Evolutionary conservation across 352 stramenopile genomes (phyloP).

Genomic region (Phytophthora sojae): DNA sequence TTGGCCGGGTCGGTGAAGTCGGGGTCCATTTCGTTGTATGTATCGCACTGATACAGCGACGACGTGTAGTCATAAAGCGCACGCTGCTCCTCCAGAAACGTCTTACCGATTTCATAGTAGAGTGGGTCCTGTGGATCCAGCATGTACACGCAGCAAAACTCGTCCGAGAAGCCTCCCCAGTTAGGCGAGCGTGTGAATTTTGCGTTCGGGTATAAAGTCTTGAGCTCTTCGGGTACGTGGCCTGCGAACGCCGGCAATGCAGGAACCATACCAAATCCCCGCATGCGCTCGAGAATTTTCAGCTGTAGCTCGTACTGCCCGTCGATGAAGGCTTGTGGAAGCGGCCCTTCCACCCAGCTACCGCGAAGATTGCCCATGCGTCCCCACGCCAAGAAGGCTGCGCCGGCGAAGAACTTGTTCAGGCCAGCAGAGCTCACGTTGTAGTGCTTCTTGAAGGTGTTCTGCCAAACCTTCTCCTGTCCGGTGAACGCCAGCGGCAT

Average conservation of each 20-base stretch:
- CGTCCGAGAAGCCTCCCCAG: slow-evolving; percentile 81
- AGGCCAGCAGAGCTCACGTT: slow-evolving; percentile 80
- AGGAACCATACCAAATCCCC: slow-evolving; percentile 90
- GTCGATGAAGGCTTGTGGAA: slow-evolving; percentile 88
- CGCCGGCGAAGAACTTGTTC: slow-evolving; percentile 90
- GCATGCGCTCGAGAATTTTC: slow-evolving; percentile 85
- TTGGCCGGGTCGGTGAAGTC: slow-evolving; percentile 59
- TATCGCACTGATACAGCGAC: slow-evolving; percentile 83
- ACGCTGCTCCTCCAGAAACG: slow-evolving; percentile 78
- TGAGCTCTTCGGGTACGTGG: slow-evolving; percentile 88
- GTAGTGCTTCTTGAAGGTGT: slow-evolving; percentile 84
- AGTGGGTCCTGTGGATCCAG: slow-evolving; percentile 83
- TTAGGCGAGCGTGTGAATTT: slow-evolving; percentile 86
- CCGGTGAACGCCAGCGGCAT: slow-evolving; percentile 91
- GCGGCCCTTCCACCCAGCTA: slow-evolving; percentile 83
- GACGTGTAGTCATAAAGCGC: slow-evolving; percentile 76
- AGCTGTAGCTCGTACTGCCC: slow-evolving; percentile 80
- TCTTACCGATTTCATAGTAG: slow-evolving; percentile 81
- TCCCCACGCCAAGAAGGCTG: slow-evolving; percentile 91
- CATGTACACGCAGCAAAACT: slow-evolving; percentile 89
- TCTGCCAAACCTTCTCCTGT: slow-evolving; percentile 91
- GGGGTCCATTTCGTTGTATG: slow-evolving; percentile 87
- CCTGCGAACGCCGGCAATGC: slow-evolving; percentile 91
- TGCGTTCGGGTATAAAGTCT: slow-evolving; percentile 67
- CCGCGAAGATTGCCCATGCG: slow-evolving; percentile 91